Base-by-base conservation (phyloP, 805 yeast species). In the Torulaspora microellipsoides region DNA sequence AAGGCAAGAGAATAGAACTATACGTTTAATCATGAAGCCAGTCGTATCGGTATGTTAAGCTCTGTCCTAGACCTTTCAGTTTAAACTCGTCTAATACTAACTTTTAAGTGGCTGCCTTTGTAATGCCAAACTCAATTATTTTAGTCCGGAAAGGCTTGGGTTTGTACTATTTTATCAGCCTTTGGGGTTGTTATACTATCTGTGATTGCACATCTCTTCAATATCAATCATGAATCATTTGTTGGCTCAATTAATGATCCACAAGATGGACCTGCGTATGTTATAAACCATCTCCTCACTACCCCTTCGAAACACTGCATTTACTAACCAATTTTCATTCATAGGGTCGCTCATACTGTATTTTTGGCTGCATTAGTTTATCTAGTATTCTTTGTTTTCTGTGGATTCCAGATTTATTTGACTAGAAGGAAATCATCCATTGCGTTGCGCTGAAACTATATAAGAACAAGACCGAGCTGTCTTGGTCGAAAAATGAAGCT, bases 241-340 rank as follows among this genome's bases (percentile, higher is more conserved):
- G 82, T 89, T 70, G 99, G 99, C 4, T 85, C 96, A 31, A 79
- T 80, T 48, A 81, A 74, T 54, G 96, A 90, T 61, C 99, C 99
- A 11, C 86, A 78, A 54, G 93, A 93, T 61, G 98, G 98, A 12
- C 80, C 80, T 50, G 95, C 93, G 76, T 60, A 60, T 59, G 65
- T 60, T 30, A 9, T 8, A 15, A 29, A 27, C 23, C 25, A 25
- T 27, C 20, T 25, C 29, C 17, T 10, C 13, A 30, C 32, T 28
- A 13, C 13, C 8, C 20, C n/a, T 32, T 42, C 27, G 33, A 29
- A 40, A 30, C 37, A 3, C 25, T 44, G 27, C 27, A 12, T 40
- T 34, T 48, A 45, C 49, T 42, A 42, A 44, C 46, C 17, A 15
- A 31, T 25, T 23, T 34, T 35, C 17, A 27, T 14, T 45, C 31